phyloP scores from a whole-genome alignment of 345 rosid genomes.

The Acer saccharum region DNA sequence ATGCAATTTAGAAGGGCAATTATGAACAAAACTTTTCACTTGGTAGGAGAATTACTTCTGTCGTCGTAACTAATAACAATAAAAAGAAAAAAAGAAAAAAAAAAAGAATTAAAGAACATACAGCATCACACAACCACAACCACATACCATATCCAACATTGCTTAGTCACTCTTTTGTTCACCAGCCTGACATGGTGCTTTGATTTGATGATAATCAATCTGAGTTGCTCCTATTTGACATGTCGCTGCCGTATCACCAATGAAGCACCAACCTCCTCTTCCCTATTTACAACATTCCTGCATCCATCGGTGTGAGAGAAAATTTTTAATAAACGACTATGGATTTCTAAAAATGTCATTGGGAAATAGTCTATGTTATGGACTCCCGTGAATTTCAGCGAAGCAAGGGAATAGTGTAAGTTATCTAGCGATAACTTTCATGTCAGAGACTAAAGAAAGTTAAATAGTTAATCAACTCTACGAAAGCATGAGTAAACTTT shows the following conservation, averaged over 20 bases:
- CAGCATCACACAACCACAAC: background rate
- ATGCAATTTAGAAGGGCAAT: slow-evolving; percentile 9
- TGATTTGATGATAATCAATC: background rate
- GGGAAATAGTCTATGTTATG: background rate
- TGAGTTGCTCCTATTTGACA: background rate
- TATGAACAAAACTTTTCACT: slow-evolving; percentile 15
- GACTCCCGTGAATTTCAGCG: background rate
- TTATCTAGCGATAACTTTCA: background rate
- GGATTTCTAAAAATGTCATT: background rate
- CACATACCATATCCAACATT: slow-evolving; percentile 11
- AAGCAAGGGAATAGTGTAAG: background rate
- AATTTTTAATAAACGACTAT: background rate
- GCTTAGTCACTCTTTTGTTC: background rate
- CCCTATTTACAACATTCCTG: slow-evolving; percentile 28
- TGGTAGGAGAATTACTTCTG: background rate
- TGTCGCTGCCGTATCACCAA: background rate
- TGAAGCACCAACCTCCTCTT: slow-evolving; percentile 22
- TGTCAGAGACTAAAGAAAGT: background rate
- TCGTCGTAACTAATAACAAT: background rate
- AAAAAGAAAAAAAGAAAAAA: background rate
- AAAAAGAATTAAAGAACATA: background rate
- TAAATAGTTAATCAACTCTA: background rate
- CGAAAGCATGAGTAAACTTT: background rate
- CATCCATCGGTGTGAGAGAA: background rate
- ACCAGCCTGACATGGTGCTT: slow-evolving; percentile 17